Base-by-base conservation (phyloP, 2,329 filamentous ascomycete species). In the Colletotrichum cereale region DNA sequence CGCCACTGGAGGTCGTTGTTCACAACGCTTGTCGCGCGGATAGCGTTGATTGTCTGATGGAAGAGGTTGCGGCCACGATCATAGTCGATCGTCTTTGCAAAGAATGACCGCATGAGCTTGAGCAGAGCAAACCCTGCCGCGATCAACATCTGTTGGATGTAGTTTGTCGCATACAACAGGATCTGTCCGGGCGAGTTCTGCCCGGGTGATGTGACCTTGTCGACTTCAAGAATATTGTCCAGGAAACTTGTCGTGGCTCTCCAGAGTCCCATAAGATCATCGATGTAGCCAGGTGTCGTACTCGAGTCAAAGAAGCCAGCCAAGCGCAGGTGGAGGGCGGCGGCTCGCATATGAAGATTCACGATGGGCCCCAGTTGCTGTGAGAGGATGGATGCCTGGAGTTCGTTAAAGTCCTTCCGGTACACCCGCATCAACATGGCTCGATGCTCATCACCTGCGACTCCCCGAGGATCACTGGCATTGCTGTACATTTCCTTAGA, bases 111-210 rank as follows among this genome's bases (percentile, higher is more conserved):
- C 82, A 95, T 91, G 67, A 96, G 85, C 77, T 95, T 96, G 73
- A 95, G 86, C 58, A 96, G 83, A 1, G 92, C 91, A 76, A 95
- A 95, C 4, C 91, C 91, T 6, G 91, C 92, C 2, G 93, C 93
- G n/a, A 95, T 89, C 67, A 95, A 89, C 91, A 96, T 95, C 80
- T 96, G 93, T 78, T 94, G 91, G 63, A 96, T 89, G 80, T 95
- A 95, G 78, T 92, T 94, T 74, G 89, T 91, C 34, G 90, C 88
- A 76, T 92, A 91, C 61, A 87, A 87, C 36, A 94, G 83, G 61
- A 92, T 86, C 60, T 86, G 86, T 10, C 88, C 86, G 63, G 82
- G 82, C 44, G 80, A 83, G 58, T 82, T 80, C 40, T 86, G 84
- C 48, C 82, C 82, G 2, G 84, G 82, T 14, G 84, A 85, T 3